A percentile compares a stretch with the other conserved stretches of the same genome.
phyloP scores from a whole-genome alignment of 169 alveolate genomes.

The Cryptosporidium xiaoi region DNA sequence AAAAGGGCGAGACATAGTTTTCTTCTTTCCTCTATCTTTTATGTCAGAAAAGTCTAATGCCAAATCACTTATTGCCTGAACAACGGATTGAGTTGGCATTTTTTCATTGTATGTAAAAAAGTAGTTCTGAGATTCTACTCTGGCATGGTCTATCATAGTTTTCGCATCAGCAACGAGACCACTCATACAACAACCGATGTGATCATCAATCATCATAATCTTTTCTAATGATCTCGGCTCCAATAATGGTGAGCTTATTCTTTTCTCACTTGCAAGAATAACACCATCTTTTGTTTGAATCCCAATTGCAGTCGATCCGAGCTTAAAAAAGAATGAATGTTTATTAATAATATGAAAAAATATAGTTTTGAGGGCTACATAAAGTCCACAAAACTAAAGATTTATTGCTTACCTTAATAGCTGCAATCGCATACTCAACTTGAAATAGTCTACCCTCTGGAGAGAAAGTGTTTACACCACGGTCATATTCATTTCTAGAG shows the following conservation, averaged over 20 bases:
- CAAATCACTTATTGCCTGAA: slow-evolving; percentile 92
- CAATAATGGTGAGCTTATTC: slow-evolving; percentile 89
- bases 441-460: slow-evolving; percentile 98
- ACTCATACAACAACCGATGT: slow-evolving; percentile 96
- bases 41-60: slow-evolving; percentile 95
- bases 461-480: slow-evolving; percentile 98
- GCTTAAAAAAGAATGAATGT: slow-evolving; percentile 74
- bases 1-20: slow-evolving; percentile 96
- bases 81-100: slow-evolving; percentile 91
- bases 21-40: slow-evolving; percentile 83
- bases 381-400: slow-evolving; percentile 1
- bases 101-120: slow-evolving; percentile 94
- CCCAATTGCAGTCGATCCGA: slow-evolving; percentile 99
- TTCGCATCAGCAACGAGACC: slow-evolving; percentile 99
- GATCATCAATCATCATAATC: slow-evolving; percentile 93
- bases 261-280: slow-evolving; percentile 95
- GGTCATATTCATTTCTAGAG: slow-evolving; percentile 96
- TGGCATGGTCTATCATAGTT: slow-evolving; percentile 97
- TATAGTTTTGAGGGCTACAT: neutral
- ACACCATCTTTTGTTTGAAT: slow-evolving; percentile 96
- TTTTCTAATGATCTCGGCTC: slow-evolving; percentile 94
- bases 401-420: slow-evolving; percentile 87
- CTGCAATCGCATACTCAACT: slow-evolving; percentile 96
- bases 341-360: neutral
- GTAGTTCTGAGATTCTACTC: slow-evolving; percentile 97